phyloP scores from a whole-genome alignment of 73 alveolate genomes.

The Stentor roeselii region DNA sequence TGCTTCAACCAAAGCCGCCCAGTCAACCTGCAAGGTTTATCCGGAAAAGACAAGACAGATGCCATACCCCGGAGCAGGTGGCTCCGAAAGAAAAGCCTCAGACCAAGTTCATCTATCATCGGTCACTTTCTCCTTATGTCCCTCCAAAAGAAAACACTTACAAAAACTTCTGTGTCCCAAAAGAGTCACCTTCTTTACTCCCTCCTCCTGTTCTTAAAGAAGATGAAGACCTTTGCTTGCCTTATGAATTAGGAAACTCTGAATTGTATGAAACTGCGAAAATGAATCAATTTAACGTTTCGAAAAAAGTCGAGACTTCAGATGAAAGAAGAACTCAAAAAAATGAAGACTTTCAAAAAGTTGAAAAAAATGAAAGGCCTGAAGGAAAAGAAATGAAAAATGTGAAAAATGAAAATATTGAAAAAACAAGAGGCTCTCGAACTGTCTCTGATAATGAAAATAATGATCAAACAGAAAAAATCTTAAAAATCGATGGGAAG shows the following conservation, averaged over 20 bases:
- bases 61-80: not conserved
- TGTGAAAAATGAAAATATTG: no score
- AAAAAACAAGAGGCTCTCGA: no score
- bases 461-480: no score
- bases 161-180: not conserved
- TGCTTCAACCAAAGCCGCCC: not conserved
- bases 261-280: no score
- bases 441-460: no score
- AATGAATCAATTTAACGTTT: no score
- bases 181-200: not conserved
- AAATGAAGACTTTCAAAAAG: no score
- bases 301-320: no score
- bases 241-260: not conserved
- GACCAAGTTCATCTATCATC: not conserved
- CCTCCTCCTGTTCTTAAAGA: not conserved
- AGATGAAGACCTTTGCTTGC: not conserved
- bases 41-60: not conserved
- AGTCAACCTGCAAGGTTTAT: constrained; percentile 3
- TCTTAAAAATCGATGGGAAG: no score
- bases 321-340: no score
- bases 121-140: not conserved
- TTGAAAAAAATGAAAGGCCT: no score
- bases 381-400: no score
- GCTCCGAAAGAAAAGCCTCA: not conserved
- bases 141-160: not conserved